These are phyloP conservation scores for Sarocladium oryzae DNA, from an alignment of 2,329 filamentous ascomycete species.

Conservation along the genomic window DNA sequence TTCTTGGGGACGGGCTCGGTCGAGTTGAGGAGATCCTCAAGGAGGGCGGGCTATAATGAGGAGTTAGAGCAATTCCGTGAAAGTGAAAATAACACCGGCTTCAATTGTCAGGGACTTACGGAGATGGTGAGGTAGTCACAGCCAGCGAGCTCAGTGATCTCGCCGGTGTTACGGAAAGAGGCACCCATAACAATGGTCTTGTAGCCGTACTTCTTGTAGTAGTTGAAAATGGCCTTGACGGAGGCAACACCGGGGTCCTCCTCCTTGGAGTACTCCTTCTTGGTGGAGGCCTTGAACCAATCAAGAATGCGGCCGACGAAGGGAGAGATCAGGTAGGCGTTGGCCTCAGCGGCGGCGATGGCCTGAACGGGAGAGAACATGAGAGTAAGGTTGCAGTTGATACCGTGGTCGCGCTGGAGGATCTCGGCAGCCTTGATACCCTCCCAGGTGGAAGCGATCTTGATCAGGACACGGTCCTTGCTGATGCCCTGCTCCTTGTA, in stretches of 20 bases:
- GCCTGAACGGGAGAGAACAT: conserved; percentile 97
- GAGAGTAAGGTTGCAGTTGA: conserved; percentile 98
- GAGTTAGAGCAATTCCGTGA: conserved; percentile 14
- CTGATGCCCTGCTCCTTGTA: conserved; percentile 88
- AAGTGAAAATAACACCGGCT: too few species aligned
- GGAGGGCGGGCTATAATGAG: conserved; percentile 66
- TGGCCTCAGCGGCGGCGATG: conserved; percentile 90
- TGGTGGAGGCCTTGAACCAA: conserved; percentile 95
- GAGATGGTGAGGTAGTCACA: conserved; percentile 99
- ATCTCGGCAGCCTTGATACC: conserved; percentile 98
- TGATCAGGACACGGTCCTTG: conserved; percentile 96
- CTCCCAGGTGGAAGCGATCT: conserved; percentile 99
- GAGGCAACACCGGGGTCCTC: conserved; percentile 96
- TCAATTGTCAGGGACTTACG: conserved; percentile 53
- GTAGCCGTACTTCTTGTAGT: conserved; percentile 99
- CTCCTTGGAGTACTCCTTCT: conserved; percentile 84
- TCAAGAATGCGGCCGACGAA: conserved; percentile 99
- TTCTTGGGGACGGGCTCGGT: conserved; percentile 80
- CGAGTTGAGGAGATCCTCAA: conserved; percentile 91
- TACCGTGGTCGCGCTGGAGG: conserved; percentile 87
- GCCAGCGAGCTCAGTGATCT: conserved; percentile 96
- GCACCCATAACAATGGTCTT: conserved; percentile 99
- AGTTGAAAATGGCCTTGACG: conserved; percentile 94
- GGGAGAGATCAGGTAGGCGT: conserved; percentile 95
- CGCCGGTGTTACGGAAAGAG: conserved; percentile 91